A percentile compares a stretch with the other conserved stretches of the same genome.
Conservation (phyloP, 129 eudicot genomes). For the Flaveria robusta region DNA sequence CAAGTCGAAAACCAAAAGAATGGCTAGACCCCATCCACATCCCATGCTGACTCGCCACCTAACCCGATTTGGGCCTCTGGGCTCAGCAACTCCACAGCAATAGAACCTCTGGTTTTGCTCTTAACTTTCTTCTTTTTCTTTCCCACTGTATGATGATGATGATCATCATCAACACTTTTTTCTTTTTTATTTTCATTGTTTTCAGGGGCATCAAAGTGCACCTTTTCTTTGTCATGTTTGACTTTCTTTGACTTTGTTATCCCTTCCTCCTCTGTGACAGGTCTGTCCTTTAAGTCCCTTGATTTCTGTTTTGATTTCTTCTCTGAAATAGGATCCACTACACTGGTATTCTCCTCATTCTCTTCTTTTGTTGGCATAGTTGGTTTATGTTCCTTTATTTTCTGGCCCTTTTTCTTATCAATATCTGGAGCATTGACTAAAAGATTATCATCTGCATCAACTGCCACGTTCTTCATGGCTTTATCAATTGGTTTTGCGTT, state of each 20-base stretch:
- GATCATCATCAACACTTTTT: slow-evolving; percentile 11
- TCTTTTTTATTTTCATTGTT: slow-evolving; percentile 15
- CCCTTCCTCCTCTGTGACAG: slow-evolving; percentile 14
- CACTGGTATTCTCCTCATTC: slow-evolving; percentile 23
- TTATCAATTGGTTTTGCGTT: slow-evolving; percentile 74
- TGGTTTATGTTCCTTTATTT: slow-evolving; percentile 34
- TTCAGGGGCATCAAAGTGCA: slow-evolving; percentile 33
- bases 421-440: slow-evolving; percentile 27
- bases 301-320: slow-evolving; percentile 40
- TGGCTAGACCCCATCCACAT: slow-evolving; percentile 22
- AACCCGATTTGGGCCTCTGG: slow-evolving; percentile 66
- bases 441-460: slow-evolving; percentile 40
- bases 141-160: slow-evolving; percentile 18
- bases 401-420: slow-evolving; percentile 32
- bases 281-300: slow-evolving; percentile 26
- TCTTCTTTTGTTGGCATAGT: slow-evolving; percentile 24
- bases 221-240: slow-evolving; percentile 47
- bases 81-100: slow-evolving; percentile 44
- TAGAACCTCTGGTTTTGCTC: slow-evolving; percentile 36
- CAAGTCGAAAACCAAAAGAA: not conserved
- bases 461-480: slow-evolving; percentile 36
- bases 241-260: slow-evolving; percentile 42
- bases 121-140: slow-evolving; percentile 52
- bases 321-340: slow-evolving; percentile 27
- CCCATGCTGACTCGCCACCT: slow-evolving; percentile 89